Percentiles rank a stretch among this genome's conserved stretches.
phyloP scores from a whole-genome alignment of 2,329 filamentous ascomycete genomes.

The Pseudogymnoascus sp. region DNA sequence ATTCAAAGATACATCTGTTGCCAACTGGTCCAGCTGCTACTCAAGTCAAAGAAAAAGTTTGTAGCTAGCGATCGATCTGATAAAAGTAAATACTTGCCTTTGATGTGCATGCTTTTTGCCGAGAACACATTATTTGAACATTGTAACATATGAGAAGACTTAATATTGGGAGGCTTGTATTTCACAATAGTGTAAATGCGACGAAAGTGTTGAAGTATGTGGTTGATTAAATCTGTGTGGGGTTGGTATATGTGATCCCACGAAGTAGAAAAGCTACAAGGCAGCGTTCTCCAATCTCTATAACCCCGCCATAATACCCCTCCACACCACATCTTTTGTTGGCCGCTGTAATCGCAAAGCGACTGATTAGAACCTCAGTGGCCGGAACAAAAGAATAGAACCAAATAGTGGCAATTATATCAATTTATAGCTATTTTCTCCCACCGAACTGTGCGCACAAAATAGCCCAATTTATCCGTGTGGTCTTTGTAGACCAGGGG shows the following conservation, averaged over 20 bases:
- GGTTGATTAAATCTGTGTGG: neutral
- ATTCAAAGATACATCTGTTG: conserved; percentile 5
- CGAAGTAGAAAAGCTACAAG: neutral
- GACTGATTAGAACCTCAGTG: neutral
- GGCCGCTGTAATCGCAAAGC: neutral
- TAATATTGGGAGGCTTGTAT: neutral
- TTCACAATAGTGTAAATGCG: neutral
- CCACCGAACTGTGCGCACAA: neutral
- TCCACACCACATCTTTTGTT: neutral
- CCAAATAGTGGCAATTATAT: neutral
- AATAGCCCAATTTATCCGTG: neutral
- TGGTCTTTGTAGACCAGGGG: neutral
- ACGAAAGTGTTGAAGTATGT: neutral
- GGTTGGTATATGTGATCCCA: neutral
- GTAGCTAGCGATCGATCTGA: conserved; percentile 4
- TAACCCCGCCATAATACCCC: neutral
- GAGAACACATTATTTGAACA: neutral
- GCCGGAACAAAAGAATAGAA: neutral
- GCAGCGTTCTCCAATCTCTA: neutral
- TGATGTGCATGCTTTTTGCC: neutral
- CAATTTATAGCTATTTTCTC: neutral
- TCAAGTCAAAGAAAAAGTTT: neutral
- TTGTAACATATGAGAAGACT: neutral
- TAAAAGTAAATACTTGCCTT: conserved; percentile 8
- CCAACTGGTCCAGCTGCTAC: neutral